Base-by-base conservation (phyloP, 345 rosid species). In the Turritis glabra region DNA sequence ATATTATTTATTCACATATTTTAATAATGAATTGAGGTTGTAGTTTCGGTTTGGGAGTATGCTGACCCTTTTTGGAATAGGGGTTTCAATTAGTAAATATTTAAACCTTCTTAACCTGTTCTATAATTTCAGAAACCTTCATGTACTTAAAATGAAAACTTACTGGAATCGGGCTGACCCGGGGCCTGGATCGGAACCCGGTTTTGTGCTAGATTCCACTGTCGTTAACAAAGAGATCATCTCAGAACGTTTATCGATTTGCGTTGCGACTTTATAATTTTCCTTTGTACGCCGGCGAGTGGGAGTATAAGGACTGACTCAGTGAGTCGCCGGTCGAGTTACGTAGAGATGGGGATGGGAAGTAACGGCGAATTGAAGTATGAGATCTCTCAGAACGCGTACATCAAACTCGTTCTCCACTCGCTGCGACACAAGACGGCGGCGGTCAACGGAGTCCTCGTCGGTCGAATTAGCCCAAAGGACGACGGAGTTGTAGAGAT, bases 391-490 rank as follows among this genome's bases (percentile, higher is more conserved):
- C 99, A 95, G 72, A 81, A 85, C 56, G 97, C 99, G 2, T 92
- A 90, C 86, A 85, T 95, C 48, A 92, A 92, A 82, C 85, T 92
- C 29, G 89, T 89, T 14, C 88, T 95, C 15, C 97, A 95, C 81
- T 84, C 97, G 13, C 80, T 88, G 23, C 93, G 88, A 75, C 94
- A 90, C 86, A 82, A 81, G 62, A 80, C 90, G 35, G 54, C 90
- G 76, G 90, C 99, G 63, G 98, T 92, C 87, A 90, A 95, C 81
- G 97, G 97, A 53, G 80, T 95, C 75, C 75, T 95, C 52, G 46
- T 95, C 64, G 98, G 99, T 26, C 72, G 89, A 48, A 54, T 82
- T 54, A 83, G 83, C 68, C 83, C 88, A 35, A 74, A 78, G 25
- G 79, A 77, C 54, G 84, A 82, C 52, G 73, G 76, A 57, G 62